Percentiles rank a stretch among this genome's conserved stretches.
Evolutionary conservation across 768 basidiomycete species (phyloP).

Genomic region (Tephrocybe sp.): DNA sequence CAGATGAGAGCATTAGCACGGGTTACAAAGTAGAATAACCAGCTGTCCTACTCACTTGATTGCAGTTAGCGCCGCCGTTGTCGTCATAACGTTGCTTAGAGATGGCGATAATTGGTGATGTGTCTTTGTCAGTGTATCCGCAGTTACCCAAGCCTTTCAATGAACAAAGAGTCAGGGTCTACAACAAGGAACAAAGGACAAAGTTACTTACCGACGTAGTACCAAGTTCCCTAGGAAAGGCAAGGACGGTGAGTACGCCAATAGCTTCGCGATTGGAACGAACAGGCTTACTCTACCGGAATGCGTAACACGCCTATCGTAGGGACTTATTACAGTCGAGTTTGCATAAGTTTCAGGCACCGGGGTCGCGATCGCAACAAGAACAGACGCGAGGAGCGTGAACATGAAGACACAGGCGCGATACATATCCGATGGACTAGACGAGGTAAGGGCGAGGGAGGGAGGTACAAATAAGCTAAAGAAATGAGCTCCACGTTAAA

Average conservation of each 20-base stretch:
- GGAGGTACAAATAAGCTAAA: neutral
- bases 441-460: constrained; percentile 10
- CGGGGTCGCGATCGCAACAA: constrained; percentile 44
- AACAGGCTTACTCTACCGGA: constrained; percentile 49
- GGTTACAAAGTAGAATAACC: neutral
- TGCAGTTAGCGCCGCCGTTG: constrained; percentile 53
- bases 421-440: constrained; percentile 28
- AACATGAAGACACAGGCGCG: constrained; percentile 33
- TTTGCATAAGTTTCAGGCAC: constrained; percentile 32
- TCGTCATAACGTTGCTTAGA: constrained; percentile 48
- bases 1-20: constrained; percentile 11
- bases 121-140: constrained; percentile 45
- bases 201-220: constrained; percentile 39
- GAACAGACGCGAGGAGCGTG: constrained; percentile 39
- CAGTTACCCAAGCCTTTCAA: constrained; percentile 58
- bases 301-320: constrained; percentile 49
- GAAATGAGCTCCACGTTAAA: constrained; percentile 12
- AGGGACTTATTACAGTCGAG: constrained; percentile 26
- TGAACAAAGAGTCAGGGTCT: constrained; percentile 12
- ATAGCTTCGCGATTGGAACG: neutral
- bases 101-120: constrained; percentile 55
- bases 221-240: constrained; percentile 62
- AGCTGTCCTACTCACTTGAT: constrained; percentile 42
- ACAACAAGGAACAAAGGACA: neutral
- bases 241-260: constrained; percentile 6